A percentile compares a stretch with the other conserved stretches of the same genome.
Evolutionary conservation across 768 basidiomycete species (phyloP).

Genomic region (Lactarius trivialis): DNA sequence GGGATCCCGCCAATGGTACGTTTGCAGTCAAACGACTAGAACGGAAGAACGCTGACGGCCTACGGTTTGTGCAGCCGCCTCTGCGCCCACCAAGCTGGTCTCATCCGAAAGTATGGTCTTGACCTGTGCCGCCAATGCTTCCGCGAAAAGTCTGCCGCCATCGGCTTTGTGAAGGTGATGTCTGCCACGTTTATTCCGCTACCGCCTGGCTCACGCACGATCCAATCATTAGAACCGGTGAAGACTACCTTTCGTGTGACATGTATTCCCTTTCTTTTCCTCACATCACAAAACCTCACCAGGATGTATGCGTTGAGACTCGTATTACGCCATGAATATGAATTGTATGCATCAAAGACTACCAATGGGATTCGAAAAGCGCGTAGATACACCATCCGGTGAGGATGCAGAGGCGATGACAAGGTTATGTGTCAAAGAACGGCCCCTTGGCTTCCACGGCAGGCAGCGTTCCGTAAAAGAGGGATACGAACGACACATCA

Average conservation of each 20-base stretch:
- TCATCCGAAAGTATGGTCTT: conserved; percentile 95
- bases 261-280: not conserved
- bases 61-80: conserved; percentile 59
- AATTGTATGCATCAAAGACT: not conserved
- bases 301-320: conserved; percentile 7
- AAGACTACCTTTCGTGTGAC: not conserved
- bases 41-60: conserved; percentile 2
- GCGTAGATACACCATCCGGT: not conserved
- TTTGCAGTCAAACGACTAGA: conserved; percentile 16
- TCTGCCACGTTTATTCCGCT: not conserved
- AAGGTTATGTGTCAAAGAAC: not conserved
- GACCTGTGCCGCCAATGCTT: conserved; percentile 98
- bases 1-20: conserved; percentile 91
- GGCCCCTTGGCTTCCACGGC: not conserved
- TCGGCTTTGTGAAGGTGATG: conserved; percentile 89
- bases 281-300: conserved; percentile 6
- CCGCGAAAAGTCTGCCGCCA: conserved; percentile 90
- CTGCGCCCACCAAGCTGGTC: conserved; percentile 95
- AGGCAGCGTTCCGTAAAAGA: not conserved
- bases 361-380: not conserved
- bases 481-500: conserved; percentile 27
- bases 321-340: not conserved
- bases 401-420: not conserved
- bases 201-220: not conserved
- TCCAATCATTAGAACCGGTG: conserved; percentile 13